Conservation (phyloP, 1,284 basidiomycete genomes). For the Cutaneotrichosporon sp. region DNA sequence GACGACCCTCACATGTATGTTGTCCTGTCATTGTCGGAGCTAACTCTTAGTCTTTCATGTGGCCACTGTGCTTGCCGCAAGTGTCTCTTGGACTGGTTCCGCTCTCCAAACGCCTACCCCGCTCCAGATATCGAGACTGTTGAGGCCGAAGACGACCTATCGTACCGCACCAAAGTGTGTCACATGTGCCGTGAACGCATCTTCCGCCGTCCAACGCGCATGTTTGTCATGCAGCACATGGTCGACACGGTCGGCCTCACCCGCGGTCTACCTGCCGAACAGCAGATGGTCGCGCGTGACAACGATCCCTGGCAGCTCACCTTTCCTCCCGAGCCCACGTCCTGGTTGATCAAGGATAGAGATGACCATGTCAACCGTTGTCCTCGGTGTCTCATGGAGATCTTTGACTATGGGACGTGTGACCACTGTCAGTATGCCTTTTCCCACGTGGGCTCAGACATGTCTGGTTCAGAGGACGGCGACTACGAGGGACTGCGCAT, state of each 20-base stretch:
- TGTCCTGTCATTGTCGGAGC: conserved; percentile 1
- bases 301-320: conserved; percentile 31
- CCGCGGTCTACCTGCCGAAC: not conserved
- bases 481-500: not conserved
- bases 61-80: conserved; percentile 43
- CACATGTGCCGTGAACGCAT: conserved; percentile 41
- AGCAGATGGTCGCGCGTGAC: not conserved
- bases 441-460: conserved; percentile 20
- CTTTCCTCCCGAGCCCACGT: conserved; percentile 27
- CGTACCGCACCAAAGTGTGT: conserved; percentile 40
- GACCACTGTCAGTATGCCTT: conserved; percentile 29
- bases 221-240: conserved; percentile 34
- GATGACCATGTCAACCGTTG: conserved; percentile 31
- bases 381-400: conserved; percentile 34
- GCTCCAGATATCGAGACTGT: conserved; percentile 19
- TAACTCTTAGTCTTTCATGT: conserved; percentile 35
- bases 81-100: conserved; percentile 43
- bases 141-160: conserved; percentile 22
- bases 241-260: conserved; percentile 33
- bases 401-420: conserved; percentile 30
- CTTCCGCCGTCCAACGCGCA: conserved; percentile 34
- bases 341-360: conserved; percentile 30
- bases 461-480: not conserved
- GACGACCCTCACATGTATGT: conserved; percentile 45
- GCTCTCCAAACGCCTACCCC: conserved; percentile 35